Base-by-base conservation (phyloP, 192 early-diverging fungal genomes). In the Dissophora ornata region DNA sequence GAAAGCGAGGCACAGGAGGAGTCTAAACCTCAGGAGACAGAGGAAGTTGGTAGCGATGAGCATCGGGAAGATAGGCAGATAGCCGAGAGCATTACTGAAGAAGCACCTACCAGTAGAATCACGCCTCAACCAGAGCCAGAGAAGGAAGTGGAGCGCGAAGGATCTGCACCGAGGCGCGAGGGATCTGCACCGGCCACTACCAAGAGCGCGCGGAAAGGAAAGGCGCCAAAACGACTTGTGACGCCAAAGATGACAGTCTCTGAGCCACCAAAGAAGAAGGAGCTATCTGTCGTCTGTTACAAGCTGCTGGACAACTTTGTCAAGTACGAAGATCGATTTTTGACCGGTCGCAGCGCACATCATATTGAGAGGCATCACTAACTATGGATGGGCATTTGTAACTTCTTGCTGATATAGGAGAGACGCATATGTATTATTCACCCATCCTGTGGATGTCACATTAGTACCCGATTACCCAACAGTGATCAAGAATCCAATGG, bases 341-440 rank as follows among this genome's bases (percentile, higher is more conserved):
- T 38, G 36, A n/a, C n/a, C 36, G 36, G 5, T 38, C 36, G 36
- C 36, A 38, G 36, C 5, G 5, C 36, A 38, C n/a, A n/a, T n/a
- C n/a, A n/a, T n/a, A n/a, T n/a, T n/a, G n/a, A n/a, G n/a, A n/a
- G n/a, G n/a, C n/a, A n/a, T n/a, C 13, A 38, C 36, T 38, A 38
- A 38, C 36, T 38, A n/a, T n/a, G n/a, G n/a, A n/a, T n/a, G n/a
- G n/a, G n/a, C n/a, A n/a, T n/a, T n/a, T n/a, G n/a, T n/a, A n/a
- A n/a, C n/a, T 38, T 38, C 21, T 47, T 5, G 15, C 19, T 62
- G 51, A 21, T 52, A 50, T 65, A 91, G 89, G 51, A 88, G 86
- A 53, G 96, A 97, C 73, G 85, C 81, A 0, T 97, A 97, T 80
- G 93, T 90, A 0, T 91, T 96, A 60, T 98, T 98, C 59, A 68